A percentile compares a stretch with the other conserved stretches of the same genome.
These are phyloP conservation scores for Leccinum longicurvipes DNA, from an alignment of 768 basidiomycete species.

Conservation along the genomic window DNA sequence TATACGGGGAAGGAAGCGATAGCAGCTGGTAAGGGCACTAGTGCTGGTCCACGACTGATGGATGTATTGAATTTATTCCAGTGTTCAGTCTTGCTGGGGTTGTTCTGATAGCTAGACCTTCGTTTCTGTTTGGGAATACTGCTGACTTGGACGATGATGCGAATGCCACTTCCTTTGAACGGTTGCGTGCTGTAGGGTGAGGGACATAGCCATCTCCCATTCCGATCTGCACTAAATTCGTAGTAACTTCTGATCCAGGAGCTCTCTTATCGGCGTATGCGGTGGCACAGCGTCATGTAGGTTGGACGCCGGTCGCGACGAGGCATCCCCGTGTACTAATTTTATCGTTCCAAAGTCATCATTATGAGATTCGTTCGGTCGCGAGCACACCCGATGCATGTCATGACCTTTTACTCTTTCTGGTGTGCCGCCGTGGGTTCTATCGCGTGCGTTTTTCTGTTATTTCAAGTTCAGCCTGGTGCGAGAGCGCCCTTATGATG, in stretches of 20 bases:
- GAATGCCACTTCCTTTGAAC: slow-evolving; percentile 24
- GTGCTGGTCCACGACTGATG: background rate
- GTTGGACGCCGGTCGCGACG: slow-evolving; percentile 25
- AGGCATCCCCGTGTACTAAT: background rate
- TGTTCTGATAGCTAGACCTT: slow-evolving; percentile 76
- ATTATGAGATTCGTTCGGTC: slow-evolving; percentile 68
- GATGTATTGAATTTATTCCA: slow-evolving; percentile 12
- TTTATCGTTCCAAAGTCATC: slow-evolving; percentile 34
- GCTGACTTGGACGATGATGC: background rate
- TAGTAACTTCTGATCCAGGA: slow-evolving; percentile 34
- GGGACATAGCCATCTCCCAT: background rate
- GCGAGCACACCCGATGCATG: slow-evolving; percentile 72
- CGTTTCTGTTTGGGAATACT: slow-evolving; percentile 59
- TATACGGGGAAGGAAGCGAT: slow-evolving; percentile 53
- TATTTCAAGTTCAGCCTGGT: background rate
- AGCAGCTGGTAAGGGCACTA: slow-evolving; percentile 43
- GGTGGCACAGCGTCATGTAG: slow-evolving; percentile 68
- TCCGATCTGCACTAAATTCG: background rate
- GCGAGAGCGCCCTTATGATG: background rate
- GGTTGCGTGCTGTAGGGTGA: slow-evolving; percentile 61
- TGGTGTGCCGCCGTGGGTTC: slow-evolving; percentile 40
- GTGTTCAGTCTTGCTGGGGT: slow-evolving; percentile 73
- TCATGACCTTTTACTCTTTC: slow-evolving; percentile 62
- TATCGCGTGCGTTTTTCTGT: slow-evolving; percentile 7
- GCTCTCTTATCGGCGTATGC: slow-evolving; percentile 58